Evolutionary conservation across 257 asterid species (phyloP), one percentile per base, ranked within the genome.

Genomic region (Solanum peruvianum): DNA sequence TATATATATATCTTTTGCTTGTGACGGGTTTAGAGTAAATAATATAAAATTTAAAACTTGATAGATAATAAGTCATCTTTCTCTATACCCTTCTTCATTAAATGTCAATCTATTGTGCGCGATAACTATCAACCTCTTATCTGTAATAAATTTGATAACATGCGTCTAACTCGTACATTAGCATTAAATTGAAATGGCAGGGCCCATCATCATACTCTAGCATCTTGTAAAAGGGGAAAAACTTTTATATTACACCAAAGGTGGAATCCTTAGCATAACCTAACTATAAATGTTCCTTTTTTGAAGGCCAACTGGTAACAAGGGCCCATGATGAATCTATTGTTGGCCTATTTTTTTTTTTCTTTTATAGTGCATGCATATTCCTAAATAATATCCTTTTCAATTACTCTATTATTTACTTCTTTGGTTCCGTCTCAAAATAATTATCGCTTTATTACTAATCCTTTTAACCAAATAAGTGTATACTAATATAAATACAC

Each of bases 221-320:
- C 85, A 47, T 16, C 42, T 47, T 80, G 62, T 47, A 47, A 81
- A 81, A 49, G 44, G 67, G 41, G 12, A n/a, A 15, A 37, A 49
- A 15, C 85, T 80, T 80, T 80, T 49, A 47, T 80, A 47, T 29
- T 49, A 41, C 29, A 49, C 11, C 11, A 80, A 80, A 49, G 44
- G 62, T 80, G 85, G 69, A 80, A 80, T 80, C 85, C 67, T 16
- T 80, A 3, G 73, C 29, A 11, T 20, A 85, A 84, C 62, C 25
- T 64, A 33, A 23, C 60, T 23, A 60, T 86, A 85, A 70, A 27
- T 60, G 14, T 82, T 45, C 33, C 60, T 16, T 18, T 86, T 86
- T 45, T 75, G 67, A 83, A 83, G 52, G 75, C 87, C 84, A 80
- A 49, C 85, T 81, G 3, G 66, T 81, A 58, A 58, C 67, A 81